phyloP scores from a whole-genome alignment of 371 early-diverging fungal species.

The Lichtheimia hyalospora region DNA sequence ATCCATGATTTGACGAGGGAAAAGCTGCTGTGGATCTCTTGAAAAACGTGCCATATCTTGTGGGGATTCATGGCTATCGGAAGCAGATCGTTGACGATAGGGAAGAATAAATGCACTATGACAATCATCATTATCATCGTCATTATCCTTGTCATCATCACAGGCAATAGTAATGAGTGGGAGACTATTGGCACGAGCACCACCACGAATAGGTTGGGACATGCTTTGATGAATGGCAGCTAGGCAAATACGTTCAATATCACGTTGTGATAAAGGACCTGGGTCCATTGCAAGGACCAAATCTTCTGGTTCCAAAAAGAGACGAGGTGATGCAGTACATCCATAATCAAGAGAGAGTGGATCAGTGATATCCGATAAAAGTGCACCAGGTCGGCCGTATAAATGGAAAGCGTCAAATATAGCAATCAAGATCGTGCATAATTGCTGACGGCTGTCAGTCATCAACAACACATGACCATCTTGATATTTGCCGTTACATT shows the following conservation, averaged over 20 bases:
- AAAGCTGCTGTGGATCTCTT: conserved; percentile 18
- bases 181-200: conserved; percentile 35
- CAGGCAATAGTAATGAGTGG: conserved; percentile 37
- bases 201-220: conserved; percentile 14
- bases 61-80: background rate
- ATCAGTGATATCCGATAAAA: conserved; percentile 21
- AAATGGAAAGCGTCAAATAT: conserved; percentile 51
- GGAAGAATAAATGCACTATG: background rate
- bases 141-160: conserved; percentile 9
- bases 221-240: conserved; percentile 14
- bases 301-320: conserved; percentile 36
- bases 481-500: conserved; percentile 11
- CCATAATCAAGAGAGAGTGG: conserved; percentile 37
- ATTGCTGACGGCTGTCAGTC: conserved; percentile 37
- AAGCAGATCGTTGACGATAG: conserved; percentile 14
- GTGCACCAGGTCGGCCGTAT: conserved; percentile 41
- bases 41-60: background rate
- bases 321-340: conserved; percentile 18
- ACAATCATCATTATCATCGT: background rate
- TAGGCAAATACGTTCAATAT: conserved; percentile 3
- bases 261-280: background rate
- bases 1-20: conserved; percentile 40
- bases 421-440: conserved; percentile 39
- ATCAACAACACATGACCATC: conserved; percentile 40
- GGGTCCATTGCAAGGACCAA: conserved; percentile 9